Percentiles rank a stretch among this genome's conserved stretches.
Evolutionary conservation across 2,329 filamentous ascomycete genomes (phyloP).

Genomic region (Microsporum audouinii): DNA sequence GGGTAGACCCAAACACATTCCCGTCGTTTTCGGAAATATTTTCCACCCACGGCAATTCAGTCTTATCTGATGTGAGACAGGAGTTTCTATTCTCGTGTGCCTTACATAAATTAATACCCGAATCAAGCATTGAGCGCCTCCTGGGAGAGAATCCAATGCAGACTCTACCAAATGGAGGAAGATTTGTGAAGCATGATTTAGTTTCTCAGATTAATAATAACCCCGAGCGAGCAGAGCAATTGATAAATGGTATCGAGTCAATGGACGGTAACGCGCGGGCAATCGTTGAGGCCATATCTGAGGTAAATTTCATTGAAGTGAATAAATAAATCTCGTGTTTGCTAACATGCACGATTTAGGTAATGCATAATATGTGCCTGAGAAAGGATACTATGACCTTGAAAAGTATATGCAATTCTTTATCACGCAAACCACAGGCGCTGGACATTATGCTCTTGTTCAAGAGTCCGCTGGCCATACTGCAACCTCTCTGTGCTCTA

Average conservation of each 20-base stretch:
- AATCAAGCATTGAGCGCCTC: conserved; percentile 64
- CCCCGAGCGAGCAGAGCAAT: conserved; percentile 59
- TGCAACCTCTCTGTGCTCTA: conserved; percentile 48
- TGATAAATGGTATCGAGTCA: conserved; percentile 72
- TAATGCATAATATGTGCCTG: conserved; percentile 46
- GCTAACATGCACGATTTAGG: conserved; percentile 19
- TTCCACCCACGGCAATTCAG: conserved; percentile 47
- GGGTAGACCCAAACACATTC: conserved; percentile 52
- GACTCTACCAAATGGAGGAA: conserved; percentile 60
- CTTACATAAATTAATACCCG: conserved; percentile 70
- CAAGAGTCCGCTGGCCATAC: conserved; percentile 43
- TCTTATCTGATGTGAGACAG: conserved; percentile 57
- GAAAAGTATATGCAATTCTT: conserved; percentile 47
- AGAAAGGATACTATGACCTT: conserved; percentile 53
- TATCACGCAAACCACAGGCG: conserved; percentile 45
- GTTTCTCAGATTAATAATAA: conserved; percentile 68
- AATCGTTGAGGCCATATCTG: conserved; percentile 64
- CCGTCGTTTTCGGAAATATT: conserved; percentile 55
- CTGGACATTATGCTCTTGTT: conserved; percentile 52
- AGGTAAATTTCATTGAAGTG: conserved; percentile 38
- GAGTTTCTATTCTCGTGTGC: conserved; percentile 86
- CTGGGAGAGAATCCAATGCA: conserved; percentile 77
- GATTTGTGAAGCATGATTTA: conserved; percentile 66
- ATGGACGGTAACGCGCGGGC: conserved; percentile 88
- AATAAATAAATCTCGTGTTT: not conserved